These are phyloP conservation scores for Plantago lanceolata DNA, from an alignment of 305 asterid species.

Conservation along the genomic window DNA sequence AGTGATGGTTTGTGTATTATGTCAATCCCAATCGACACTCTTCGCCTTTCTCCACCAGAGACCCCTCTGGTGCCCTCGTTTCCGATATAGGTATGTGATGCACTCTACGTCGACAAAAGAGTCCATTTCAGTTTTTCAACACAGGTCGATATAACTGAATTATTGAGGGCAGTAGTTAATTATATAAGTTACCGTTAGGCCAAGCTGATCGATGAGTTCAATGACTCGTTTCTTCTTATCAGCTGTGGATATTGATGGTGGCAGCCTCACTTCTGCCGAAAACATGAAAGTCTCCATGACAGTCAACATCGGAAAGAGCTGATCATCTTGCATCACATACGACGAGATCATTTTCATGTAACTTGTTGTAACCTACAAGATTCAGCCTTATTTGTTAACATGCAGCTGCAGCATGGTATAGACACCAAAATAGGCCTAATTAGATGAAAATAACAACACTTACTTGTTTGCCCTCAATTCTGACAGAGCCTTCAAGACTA, in stretches of 20 bases:
- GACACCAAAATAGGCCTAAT: too few relatives aligned
- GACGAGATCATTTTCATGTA: conserved; percentile 91
- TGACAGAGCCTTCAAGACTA: conserved; percentile 77
- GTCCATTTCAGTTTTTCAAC: background rate
- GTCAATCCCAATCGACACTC: conserved; percentile 85
- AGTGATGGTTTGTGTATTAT: conserved; percentile 87
- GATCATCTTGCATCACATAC: conserved; percentile 93
- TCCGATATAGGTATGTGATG: conserved; percentile 74
- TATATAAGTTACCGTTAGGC: conserved; percentile 48
- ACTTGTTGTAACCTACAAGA: conserved; percentile 72
- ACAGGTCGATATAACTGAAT: too few relatives aligned
- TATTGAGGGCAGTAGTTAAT: background rate
- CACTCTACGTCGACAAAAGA: conserved; percentile 35
- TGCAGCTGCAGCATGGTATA: too few relatives aligned
- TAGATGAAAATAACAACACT: background rate
- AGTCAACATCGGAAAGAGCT: conserved; percentile 77
- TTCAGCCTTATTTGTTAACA: too few relatives aligned
- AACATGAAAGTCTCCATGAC: conserved; percentile 83
- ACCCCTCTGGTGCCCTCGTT: conserved; percentile 80
- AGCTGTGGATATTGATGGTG: conserved; percentile 61
- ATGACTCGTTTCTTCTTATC: conserved; percentile 70
- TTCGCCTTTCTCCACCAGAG: conserved; percentile 76
- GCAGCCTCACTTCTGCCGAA: conserved; percentile 87
- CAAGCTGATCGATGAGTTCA: conserved; percentile 72
- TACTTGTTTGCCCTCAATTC: conserved; percentile 79